These are phyloP conservation scores for Cucurbita maxima DNA, from an alignment of 306 rosid genomes.

Conservation along the genomic window DNA sequence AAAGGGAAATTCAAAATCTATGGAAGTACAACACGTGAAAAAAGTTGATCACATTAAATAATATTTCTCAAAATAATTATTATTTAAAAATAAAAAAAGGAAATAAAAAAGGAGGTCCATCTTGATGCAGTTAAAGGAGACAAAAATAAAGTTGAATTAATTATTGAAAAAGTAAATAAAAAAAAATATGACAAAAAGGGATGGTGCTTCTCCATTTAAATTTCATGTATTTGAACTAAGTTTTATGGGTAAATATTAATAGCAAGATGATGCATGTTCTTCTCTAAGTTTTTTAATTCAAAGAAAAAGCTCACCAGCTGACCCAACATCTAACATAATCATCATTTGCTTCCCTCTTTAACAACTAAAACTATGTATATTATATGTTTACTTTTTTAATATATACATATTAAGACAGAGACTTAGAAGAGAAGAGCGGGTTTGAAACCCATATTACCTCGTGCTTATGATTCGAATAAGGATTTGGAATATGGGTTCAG, in stretches of 20 bases:
- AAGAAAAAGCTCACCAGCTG: not conserved
- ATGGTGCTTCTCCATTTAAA: not conserved
- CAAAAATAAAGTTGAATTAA: not conserved
- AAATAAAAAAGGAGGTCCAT: not conserved
- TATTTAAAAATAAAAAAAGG: too few species aligned
- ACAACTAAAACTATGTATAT: not conserved
- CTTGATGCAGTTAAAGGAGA: not conserved
- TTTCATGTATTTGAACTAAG: not conserved
- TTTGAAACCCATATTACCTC: not conserved
- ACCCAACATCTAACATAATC: constrained; percentile 2
- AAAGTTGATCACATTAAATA: not conserved
- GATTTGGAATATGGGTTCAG: too few species aligned
- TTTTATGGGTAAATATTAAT: not conserved
- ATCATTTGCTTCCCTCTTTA: constrained; percentile 1
- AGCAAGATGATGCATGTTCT: constrained; percentile 1
- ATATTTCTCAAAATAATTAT: not conserved
- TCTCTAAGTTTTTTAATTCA: not conserved
- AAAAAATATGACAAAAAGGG: not conserved
- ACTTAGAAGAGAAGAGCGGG: not conserved
- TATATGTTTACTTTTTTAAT: not conserved
- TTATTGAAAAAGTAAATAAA: not conserved
- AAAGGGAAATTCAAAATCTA: too few species aligned
- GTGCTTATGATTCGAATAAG: too few species aligned
- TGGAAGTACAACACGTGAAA: not conserved
- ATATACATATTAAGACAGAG: not conserved